Base-by-base conservation (phyloP, 2,329 filamentous ascomycete species). In the Calonectria naviculata region DNA sequence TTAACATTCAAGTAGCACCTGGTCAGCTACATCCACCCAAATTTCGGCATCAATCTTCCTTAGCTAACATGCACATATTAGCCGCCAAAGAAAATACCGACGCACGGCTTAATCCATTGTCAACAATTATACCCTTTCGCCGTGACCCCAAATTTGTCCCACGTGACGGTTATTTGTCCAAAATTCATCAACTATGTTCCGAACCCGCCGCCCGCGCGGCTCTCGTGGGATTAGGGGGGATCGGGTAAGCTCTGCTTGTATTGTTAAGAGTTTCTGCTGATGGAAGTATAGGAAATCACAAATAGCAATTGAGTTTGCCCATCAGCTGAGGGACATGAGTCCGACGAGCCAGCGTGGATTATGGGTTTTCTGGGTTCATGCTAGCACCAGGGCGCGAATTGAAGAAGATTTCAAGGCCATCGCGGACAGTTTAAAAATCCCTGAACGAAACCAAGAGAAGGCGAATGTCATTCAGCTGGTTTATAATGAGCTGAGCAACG, bases 261-360 rank as follows among this genome's bases (percentile, higher is more conserved):
- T 3, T 36, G 19, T 31, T 21, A 5, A 12, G 12, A 17, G 29
- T 15, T 21, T 19, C 13, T 21, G 12, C 12, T 60, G 36, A 60
- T 38, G 12, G 19, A 7, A 60, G 28, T 9, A 3, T 29, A 75
- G 74, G 24, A 75, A 74, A 71, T 74, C 74, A 47, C 72, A 76
- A 58, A 46, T 77, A 61, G 80, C 80, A 26, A 83, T 84, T 70
- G 78, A 84, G 78, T 83, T 82, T 68, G 76, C 78, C n/a, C 80
- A 84, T 61, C 76, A 68, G 70, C 69, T 62, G 78, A 13, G 68
- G 64, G 34, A 80, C 10, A 34, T 6, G 6, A 34, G 31, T 34
- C 31, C 31, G 6, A 34, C 31, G 31, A 34, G 10, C 10, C 6
- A 34, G 31, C 5, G 6, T 10, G 31, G 31, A 34, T 6, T 34